Evolutionary conservation across 2,329 filamentous ascomycete genomes (phyloP).

Genomic region (Penicillium sclerotiorum): DNA sequence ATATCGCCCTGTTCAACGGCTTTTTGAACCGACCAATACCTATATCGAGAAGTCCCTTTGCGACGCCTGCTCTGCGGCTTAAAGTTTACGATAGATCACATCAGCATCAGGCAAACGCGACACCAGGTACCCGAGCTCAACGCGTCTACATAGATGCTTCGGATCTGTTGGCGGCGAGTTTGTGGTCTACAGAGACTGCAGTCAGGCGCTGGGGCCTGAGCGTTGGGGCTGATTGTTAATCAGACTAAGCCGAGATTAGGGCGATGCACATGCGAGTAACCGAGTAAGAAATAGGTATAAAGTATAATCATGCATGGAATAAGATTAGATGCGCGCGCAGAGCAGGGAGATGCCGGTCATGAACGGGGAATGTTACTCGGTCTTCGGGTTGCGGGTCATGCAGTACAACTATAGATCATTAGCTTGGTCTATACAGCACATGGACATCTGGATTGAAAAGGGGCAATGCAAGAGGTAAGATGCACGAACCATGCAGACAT

Average conservation of each 20-base stretch:
- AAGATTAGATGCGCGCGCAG: too few relatives aligned
- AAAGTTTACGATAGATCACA: background rate
- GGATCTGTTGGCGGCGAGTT: conserved; percentile 3
- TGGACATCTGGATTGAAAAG: background rate
- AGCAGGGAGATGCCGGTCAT: background rate
- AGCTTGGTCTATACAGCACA: background rate
- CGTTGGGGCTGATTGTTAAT: conserved; percentile 15
- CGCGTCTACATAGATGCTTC: conserved; percentile 5
- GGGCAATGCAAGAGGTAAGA: background rate
- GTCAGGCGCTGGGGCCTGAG: conserved; percentile 10
- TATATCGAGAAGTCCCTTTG: too few relatives aligned
- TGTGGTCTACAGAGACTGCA: conserved; percentile 2
- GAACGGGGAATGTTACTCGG: conserved; percentile 8
- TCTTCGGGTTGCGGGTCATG: conserved; percentile 28
- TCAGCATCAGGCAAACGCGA: background rate
- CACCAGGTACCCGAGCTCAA: background rate
- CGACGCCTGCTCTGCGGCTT: background rate
- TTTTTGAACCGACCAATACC: too few relatives aligned
- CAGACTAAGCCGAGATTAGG: conserved; percentile 10
- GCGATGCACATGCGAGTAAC: conserved; percentile 10
- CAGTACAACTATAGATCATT: conserved; percentile 28
- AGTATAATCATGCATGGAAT: background rate
- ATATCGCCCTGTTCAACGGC: too few relatives aligned
- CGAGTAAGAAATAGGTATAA: background rate
- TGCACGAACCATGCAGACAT: conserved; percentile 53